Evolutionary conservation across 192 early-diverging fungal species (phyloP).

Genomic region (Backusella circina): DNA sequence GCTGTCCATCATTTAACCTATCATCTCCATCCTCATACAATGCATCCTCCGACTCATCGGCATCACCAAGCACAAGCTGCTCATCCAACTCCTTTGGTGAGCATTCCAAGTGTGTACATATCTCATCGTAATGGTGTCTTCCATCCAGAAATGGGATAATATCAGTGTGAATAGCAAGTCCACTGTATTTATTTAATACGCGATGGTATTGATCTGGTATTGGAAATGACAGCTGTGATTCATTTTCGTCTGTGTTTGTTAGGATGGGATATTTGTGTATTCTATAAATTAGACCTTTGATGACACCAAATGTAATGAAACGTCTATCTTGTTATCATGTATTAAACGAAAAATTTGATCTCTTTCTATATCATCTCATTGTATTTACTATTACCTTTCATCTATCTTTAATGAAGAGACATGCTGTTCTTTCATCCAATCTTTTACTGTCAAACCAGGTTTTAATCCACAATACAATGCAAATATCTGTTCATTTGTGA

Average conservation of each 20-base stretch:
- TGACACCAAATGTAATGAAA: constrained; percentile 87
- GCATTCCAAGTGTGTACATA: constrained; percentile 66
- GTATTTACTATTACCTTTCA: too few relatives aligned
- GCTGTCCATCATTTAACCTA: not conserved
- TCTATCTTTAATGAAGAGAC: constrained; percentile 69
- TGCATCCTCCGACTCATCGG: not conserved
- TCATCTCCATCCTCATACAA: constrained; percentile 5
- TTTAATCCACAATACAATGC: constrained; percentile 78
- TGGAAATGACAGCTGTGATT: not conserved
- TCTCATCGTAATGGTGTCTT: constrained; percentile 70
- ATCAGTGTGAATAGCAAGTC: constrained; percentile 15
- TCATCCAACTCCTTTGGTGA: constrained; percentile 59
- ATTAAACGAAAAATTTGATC: constrained; percentile 6
- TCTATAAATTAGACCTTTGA: constrained; percentile 79
- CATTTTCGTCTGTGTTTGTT: constrained; percentile 10
- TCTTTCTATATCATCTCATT: too few relatives aligned
- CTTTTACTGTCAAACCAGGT: constrained; percentile 71
- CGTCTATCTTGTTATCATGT: constrained; percentile 52
- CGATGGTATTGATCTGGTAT: not conserved
- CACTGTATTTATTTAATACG: constrained; percentile 24
- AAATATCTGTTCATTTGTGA: constrained; percentile 69
- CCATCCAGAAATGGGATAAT: constrained; percentile 55
- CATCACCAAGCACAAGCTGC: constrained; percentile 10
- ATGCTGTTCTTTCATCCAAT: constrained; percentile 83
- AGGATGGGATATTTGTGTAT: constrained; percentile 89